Evolutionary conservation across 345 rosid species (phyloP).

Genomic region (Carallia pectinifolia): DNA sequence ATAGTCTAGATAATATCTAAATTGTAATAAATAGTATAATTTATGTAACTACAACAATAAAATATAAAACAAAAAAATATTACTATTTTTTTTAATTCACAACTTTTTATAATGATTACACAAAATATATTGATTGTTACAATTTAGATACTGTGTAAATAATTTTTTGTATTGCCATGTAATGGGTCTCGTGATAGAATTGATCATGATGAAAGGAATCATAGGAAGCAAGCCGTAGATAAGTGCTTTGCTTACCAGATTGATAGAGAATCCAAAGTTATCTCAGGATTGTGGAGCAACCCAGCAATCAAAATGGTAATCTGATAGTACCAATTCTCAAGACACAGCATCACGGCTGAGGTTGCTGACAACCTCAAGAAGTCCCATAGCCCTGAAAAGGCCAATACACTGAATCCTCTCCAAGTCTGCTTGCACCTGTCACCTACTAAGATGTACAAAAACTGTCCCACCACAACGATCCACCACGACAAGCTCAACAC

Average conservation of each 20-base stretch:
- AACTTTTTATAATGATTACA: too few relatives aligned
- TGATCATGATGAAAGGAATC: not conserved
- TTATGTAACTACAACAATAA: too few relatives aligned
- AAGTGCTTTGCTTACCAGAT: conserved; percentile 34
- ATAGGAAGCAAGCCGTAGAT: not conserved
- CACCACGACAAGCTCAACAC: conserved; percentile 16
- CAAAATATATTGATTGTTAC: too few relatives aligned
- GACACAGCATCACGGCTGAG: conserved; percentile 62
- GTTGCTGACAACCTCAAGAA: conserved; percentile 54
- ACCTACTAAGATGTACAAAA: conserved; percentile 48
- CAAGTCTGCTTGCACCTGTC: conserved; percentile 47
- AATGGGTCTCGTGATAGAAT: too few relatives aligned
- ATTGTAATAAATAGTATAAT: too few relatives aligned
- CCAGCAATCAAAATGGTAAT: conserved; percentile 60
- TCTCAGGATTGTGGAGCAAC: conserved; percentile 52
- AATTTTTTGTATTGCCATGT: too few relatives aligned
- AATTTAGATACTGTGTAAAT: too few relatives aligned
- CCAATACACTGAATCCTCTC: conserved; percentile 51
- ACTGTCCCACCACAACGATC: conserved; percentile 50
- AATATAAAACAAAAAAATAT: too few relatives aligned
- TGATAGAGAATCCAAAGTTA: conserved; percentile 56
- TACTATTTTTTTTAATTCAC: too few relatives aligned
- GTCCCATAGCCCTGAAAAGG: conserved; percentile 49
- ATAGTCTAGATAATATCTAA: too few relatives aligned
- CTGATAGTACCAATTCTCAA: conserved; percentile 64